phyloP scores from a whole-genome alignment of 2,329 filamentous ascomycete species.

The Epichloe festucae region DNA sequence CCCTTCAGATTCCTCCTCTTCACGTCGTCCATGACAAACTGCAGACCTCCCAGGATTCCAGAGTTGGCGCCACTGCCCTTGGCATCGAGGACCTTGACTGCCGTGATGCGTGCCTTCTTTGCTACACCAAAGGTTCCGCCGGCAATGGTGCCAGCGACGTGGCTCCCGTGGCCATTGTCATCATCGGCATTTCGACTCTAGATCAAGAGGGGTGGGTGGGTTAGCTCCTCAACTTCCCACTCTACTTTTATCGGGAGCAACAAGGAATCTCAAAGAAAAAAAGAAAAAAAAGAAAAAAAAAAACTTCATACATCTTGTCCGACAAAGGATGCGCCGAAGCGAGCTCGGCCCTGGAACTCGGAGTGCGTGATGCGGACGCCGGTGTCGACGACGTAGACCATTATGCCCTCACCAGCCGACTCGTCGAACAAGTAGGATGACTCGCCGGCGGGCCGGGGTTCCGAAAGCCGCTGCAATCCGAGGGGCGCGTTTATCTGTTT shows the following conservation, averaged over 20 bases:
- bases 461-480: constrained; percentile 41
- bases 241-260: neutral
- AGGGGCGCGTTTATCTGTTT: constrained; percentile 40
- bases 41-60: constrained; percentile 43
- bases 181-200: constrained; percentile 18
- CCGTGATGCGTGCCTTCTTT: constrained; percentile 40
- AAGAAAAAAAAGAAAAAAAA: neutral
- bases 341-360: constrained; percentile 44
- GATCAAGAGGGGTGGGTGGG: neutral
- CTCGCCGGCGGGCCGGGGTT: constrained; percentile 18
- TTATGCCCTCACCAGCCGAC: constrained; percentile 40
- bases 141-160: constrained; percentile 50
- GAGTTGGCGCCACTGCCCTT: constrained; percentile 24
- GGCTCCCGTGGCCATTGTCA: constrained; percentile 50
- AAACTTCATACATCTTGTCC: constrained; percentile 25
- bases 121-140: constrained; percentile 49
- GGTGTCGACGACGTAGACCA: constrained; percentile 52
- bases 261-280: constrained; percentile 5
- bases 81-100: constrained; percentile 48
- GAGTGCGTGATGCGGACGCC: constrained; percentile 44
- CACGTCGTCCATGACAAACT: constrained; percentile 39
- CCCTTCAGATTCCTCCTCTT: constrained; percentile 26
- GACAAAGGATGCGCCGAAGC: constrained; percentile 38
- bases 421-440: constrained; percentile 34
- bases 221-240: neutral